Conservation (phyloP, 2,329 filamentous ascomycete genomes). For the Colletotrichum shisoi region DNA sequence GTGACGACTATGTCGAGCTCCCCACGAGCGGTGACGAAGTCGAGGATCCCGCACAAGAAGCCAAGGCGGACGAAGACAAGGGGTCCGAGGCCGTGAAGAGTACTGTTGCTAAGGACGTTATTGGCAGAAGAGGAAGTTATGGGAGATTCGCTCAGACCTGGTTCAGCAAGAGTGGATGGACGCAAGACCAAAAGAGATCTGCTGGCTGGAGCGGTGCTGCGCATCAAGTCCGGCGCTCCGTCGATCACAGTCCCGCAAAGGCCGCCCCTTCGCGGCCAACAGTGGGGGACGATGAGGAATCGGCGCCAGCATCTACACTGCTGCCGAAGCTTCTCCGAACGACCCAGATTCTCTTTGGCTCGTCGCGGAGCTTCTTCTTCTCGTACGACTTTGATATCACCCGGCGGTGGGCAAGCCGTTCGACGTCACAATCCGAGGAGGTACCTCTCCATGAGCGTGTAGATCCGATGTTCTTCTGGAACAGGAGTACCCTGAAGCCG, state of each 20-base stretch:
- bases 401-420: conserved; percentile 60
- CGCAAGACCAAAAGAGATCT: conserved; percentile 71
- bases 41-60: conserved; percentile 52
- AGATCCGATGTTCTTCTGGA: conserved; percentile 91
- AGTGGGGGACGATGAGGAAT: conserved; percentile 52
- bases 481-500: conserved; percentile 74
- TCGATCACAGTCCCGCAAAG: conserved; percentile 37
- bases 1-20: conserved; percentile 56
- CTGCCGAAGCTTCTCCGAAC: conserved; percentile 86
- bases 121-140: conserved; percentile 81
- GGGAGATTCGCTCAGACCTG: conserved; percentile 88
- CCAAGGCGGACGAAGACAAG: conserved; percentile 45
- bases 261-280: conserved; percentile 45
- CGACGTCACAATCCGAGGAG: conserved; percentile 55
- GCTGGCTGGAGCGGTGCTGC: conserved; percentile 69
- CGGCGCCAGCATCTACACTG: conserved; percentile 57
- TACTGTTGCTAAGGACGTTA: conserved; percentile 88
- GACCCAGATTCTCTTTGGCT: conserved; percentile 82
- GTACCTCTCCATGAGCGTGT: conserved; percentile 74
- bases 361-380: conserved; percentile 88
- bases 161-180: conserved; percentile 88
- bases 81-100: conserved; percentile 52
- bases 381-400: conserved; percentile 96
- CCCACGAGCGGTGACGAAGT: conserved; percentile 53
- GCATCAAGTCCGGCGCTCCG: conserved; percentile 32